phyloP scores from a whole-genome alignment of 2,329 filamentous ascomycete genomes.

The Pseudopyrenochaeta lycopersici region DNA sequence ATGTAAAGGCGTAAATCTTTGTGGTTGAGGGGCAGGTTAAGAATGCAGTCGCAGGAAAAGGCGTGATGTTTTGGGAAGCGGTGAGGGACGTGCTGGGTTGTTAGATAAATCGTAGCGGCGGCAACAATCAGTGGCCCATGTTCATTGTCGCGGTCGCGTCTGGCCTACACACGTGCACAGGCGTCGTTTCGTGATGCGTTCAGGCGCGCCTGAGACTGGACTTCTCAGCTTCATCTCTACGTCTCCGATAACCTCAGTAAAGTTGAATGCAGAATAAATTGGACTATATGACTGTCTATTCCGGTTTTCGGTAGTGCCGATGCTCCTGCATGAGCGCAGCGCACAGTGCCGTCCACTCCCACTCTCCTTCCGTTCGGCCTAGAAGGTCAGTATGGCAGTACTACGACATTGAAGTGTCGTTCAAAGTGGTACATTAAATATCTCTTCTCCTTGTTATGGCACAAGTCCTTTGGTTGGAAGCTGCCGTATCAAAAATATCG shows the following conservation, averaged over 20 bases:
- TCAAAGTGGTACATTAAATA: no score
- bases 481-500: no score
- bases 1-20: neutral
- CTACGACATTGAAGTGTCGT: no score
- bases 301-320: no score
- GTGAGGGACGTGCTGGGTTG: conserved; percentile 29
- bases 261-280: neutral
- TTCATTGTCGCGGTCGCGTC: conserved; percentile 3
- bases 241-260: no score
- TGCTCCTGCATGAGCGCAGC: no score
- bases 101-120: conserved; percentile 25
- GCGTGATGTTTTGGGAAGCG: conserved; percentile 28
- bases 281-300: no score
- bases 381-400: no score
- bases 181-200: conserved; percentile 25
- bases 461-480: no score
- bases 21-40: conserved; percentile 2
- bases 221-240: neutral
- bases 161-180: conserved; percentile 19
- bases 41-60: conserved; percentile 11
- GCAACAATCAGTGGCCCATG: conserved; percentile 24
- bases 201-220: neutral
- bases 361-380: no score
- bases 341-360: no score
- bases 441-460: no score